Percentiles rank a stretch among this genome's conserved stretches.
phyloP scores from a whole-genome alignment of 768 basidiomycete genomes.

The Lactifluus pinguis region DNA sequence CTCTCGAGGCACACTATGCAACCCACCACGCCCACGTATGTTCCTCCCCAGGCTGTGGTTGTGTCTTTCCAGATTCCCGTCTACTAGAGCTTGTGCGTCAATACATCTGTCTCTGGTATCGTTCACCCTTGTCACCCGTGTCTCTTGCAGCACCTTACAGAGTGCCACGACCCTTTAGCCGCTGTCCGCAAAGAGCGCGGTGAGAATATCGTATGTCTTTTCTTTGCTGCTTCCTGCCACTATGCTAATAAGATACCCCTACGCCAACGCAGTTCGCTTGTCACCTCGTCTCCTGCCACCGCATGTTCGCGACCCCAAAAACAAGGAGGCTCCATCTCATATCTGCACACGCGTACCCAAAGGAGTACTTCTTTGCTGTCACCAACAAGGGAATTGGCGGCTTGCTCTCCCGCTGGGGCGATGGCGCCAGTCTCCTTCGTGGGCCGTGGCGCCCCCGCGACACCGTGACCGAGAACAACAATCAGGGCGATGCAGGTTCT shows the following conservation, averaged over 20 bases:
- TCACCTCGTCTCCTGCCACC: slow-evolving; percentile 51
- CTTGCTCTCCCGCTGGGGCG: slow-evolving; percentile 70
- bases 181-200: slow-evolving; percentile 67
- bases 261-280: slow-evolving; percentile 60
- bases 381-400: slow-evolving; percentile 88
- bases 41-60: slow-evolving; percentile 55
- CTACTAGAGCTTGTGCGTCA: slow-evolving; percentile 67
- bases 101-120: not conserved
- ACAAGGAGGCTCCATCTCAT: slow-evolving; percentile 74
- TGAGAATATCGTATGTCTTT: slow-evolving; percentile 66
- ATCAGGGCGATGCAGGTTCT: slow-evolving; percentile 8
- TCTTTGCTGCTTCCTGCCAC: not conserved
- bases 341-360: slow-evolving; percentile 72
- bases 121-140: not conserved
- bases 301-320: slow-evolving; percentile 64
- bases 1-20: slow-evolving; percentile 77
- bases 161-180: slow-evolving; percentile 84
- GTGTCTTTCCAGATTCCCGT: slow-evolving; percentile 78
- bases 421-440: slow-evolving; percentile 72
- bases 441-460: slow-evolving; percentile 57
- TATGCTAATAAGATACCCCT: not conserved
- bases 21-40: slow-evolving; percentile 81
- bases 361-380: slow-evolving; percentile 85
- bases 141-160: slow-evolving; percentile 58
- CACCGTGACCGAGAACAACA: slow-evolving; percentile 13